Percentiles rank a stretch among this genome's conserved stretches.
Evolutionary conservation across 2,329 filamentous ascomycete species (phyloP).

Genomic region (Nothomitra cinnamomea): DNA sequence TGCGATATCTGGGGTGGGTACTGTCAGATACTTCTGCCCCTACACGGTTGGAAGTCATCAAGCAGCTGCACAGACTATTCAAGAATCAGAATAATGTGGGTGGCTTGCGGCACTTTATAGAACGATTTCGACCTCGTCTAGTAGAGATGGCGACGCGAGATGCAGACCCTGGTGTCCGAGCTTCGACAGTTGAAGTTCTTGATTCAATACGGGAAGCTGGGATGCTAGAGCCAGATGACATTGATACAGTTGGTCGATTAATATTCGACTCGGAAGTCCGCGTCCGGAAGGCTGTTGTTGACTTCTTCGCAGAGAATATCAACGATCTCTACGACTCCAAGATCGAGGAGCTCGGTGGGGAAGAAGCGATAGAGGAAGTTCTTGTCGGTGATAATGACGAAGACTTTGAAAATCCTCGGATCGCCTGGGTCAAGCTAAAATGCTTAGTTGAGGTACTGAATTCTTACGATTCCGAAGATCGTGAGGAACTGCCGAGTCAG

Average conservation of each 20-base stretch:
- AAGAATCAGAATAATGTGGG: constrained; percentile 61
- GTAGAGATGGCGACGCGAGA: constrained; percentile 88
- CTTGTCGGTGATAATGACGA: constrained; percentile 56
- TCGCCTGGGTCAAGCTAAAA: constrained; percentile 84
- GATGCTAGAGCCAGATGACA: constrained; percentile 77
- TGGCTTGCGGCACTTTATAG: constrained; percentile 74
- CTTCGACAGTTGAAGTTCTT: constrained; percentile 63
- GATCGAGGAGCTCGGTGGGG: constrained; percentile 69
- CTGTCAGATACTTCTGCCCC: constrained; percentile 62
- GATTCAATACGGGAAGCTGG: constrained; percentile 69
- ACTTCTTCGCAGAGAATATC: constrained; percentile 80
- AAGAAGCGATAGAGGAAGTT: constrained; percentile 57
- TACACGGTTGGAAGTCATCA: constrained; percentile 72
- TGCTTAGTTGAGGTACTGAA: constrained; percentile 71
- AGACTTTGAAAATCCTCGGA: constrained; percentile 55
- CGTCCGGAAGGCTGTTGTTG: constrained; percentile 74
- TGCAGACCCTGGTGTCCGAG: constrained; percentile 62
- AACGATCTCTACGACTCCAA: constrained; percentile 64
- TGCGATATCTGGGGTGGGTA: constrained; percentile 92
- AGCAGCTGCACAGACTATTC: constrained; percentile 66
- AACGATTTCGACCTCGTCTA: constrained; percentile 70
- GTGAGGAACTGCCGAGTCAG: constrained; percentile 33
- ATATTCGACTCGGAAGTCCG: constrained; percentile 76
- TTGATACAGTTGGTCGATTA: constrained; percentile 72
- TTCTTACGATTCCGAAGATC: constrained; percentile 55